Evolutionary conservation across 2,329 filamentous ascomycete genomes (phyloP).

Genomic region (Myotisia sp.): DNA sequence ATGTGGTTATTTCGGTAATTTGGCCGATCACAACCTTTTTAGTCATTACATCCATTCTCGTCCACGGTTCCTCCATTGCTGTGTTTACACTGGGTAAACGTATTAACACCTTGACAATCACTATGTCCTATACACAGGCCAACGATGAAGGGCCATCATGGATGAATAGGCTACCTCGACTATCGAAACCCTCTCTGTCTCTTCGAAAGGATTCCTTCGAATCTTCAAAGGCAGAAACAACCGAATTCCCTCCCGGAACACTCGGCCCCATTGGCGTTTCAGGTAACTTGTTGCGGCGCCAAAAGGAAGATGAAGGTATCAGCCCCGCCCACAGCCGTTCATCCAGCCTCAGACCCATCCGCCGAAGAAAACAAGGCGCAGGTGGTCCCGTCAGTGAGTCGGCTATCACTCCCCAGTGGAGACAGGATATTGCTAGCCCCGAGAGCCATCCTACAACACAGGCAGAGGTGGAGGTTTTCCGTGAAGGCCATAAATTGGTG

Average conservation of each 20-base stretch:
- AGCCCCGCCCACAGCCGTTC: conserved; percentile 43
- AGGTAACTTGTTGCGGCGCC: conserved; percentile 64
- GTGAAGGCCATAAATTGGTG: conserved; percentile 10
- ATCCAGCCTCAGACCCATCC: conserved; percentile 35
- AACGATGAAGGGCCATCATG: conserved; percentile 79
- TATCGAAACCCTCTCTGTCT: conserved; percentile 66
- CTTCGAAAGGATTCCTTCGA: conserved; percentile 52
- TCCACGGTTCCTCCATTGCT: conserved; percentile 94
- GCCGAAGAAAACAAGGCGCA: conserved; percentile 52
- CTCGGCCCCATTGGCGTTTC: conserved; percentile 58
- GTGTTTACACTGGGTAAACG: conserved; percentile 96
- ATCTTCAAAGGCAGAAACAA: conserved; percentile 43
- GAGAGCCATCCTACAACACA: conserved; percentile 13
- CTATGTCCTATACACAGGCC: conserved; percentile 87
- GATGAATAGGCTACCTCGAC: conserved; percentile 82
- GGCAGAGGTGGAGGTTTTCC: conserved; percentile 9
- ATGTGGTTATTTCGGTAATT: conserved; percentile 65
- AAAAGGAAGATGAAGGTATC: conserved; percentile 59
- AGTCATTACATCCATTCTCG: conserved; percentile 83
- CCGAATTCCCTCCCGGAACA: conserved; percentile 51
- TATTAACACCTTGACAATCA: conserved; percentile 90
- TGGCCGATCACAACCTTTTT: conserved; percentile 95
- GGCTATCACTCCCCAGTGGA: conserved; percentile 58
- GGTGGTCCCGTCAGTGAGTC: conserved; percentile 84
- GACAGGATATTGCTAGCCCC: conserved; percentile 17